Evolutionary conservation across 805 yeast genomes (phyloP).

Genomic region (Lipomyces sp.): DNA sequence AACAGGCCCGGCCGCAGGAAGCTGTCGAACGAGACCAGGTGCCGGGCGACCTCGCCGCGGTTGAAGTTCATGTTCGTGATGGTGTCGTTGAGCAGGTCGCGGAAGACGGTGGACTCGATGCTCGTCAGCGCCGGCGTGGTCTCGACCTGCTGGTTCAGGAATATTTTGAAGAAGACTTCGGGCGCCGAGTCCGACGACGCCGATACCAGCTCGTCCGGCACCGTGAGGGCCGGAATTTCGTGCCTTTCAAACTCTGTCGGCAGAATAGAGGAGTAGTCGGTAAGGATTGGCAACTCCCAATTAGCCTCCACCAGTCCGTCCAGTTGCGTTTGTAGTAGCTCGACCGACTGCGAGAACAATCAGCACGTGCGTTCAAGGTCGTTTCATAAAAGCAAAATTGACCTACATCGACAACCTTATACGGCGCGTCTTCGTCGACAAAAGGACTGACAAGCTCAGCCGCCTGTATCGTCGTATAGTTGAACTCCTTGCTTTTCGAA

Average conservation of each 20-base stretch:
- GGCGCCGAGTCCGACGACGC: slow-evolving; percentile 41
- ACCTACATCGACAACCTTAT: slow-evolving; percentile 16
- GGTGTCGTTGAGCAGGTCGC: slow-evolving; percentile 72
- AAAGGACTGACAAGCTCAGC: slow-evolving; percentile 16
- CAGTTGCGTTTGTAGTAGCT: slow-evolving; percentile 17
- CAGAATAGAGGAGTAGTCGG: slow-evolving; percentile 38
- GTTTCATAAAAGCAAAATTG: neutral
- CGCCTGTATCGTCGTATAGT: slow-evolving; percentile 5
- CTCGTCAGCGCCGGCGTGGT: slow-evolving; percentile 59
- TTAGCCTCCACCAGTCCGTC: slow-evolving; percentile 5
- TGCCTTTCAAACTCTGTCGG: slow-evolving; percentile 15
- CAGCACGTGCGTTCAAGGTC: too few relatives aligned
- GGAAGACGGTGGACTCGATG: slow-evolving; percentile 58
- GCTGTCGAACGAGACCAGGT: slow-evolving; percentile 66
- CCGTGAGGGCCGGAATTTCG: slow-evolving; percentile 29
- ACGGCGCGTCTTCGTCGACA: slow-evolving; percentile 27
- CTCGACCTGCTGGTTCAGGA: slow-evolving; percentile 54
- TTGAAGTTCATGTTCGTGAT: slow-evolving; percentile 82
- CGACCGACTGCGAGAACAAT: slow-evolving; percentile 9
- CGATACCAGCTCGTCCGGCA: slow-evolving; percentile 30
- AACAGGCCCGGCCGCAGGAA: slow-evolving; percentile 67
- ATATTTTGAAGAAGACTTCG: slow-evolving; percentile 50
- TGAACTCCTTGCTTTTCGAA: slow-evolving; percentile 8
- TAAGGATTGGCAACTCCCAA: slow-evolving; percentile 31
- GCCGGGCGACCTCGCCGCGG: slow-evolving; percentile 80